Evolutionary conservation across 2,329 filamentous ascomycete species (phyloP).

Genomic region (Fusarium longipes): DNA sequence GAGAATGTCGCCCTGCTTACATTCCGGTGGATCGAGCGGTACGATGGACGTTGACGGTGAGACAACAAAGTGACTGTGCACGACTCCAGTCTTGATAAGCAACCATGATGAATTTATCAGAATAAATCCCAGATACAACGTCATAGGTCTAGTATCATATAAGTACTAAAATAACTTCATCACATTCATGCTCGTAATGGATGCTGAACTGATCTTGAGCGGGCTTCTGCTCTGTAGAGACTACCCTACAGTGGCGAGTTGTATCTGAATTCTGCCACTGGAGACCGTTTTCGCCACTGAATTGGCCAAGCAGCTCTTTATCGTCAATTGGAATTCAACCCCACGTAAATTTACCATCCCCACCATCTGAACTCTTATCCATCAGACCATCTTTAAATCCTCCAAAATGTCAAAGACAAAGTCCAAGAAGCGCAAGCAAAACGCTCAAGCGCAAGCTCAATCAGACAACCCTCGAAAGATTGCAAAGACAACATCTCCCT

Average conservation of each 20-base stretch:
- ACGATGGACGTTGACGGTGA: too few relatives aligned
- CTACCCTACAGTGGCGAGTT: not conserved
- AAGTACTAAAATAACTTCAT: too few relatives aligned
- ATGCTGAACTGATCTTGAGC: too few relatives aligned
- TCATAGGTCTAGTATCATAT: too few relatives aligned
- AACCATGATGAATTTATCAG: not conserved
- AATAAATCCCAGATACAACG: not conserved
- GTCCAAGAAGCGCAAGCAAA: constrained; percentile 59
- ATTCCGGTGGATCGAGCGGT: not conserved
- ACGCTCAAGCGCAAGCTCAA: constrained; percentile 48
- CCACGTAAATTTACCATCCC: constrained; percentile 25
- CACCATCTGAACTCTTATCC: constrained; percentile 6
- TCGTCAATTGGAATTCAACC: not conserved
- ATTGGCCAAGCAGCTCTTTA: not conserved
- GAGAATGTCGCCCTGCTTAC: not conserved
- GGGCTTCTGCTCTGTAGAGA: too few relatives aligned
- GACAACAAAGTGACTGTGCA: not conserved
- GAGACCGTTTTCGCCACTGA: constrained; percentile 26
- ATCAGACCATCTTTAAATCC: constrained; percentile 1
- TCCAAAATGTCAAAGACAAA: constrained; percentile 58
- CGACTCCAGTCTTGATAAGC: not conserved
- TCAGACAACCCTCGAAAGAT: constrained; percentile 52
- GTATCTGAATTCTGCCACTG: constrained; percentile 2
- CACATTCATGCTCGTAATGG: too few relatives aligned
- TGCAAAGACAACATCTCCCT: constrained; percentile 48